Evolutionary conservation across 2,329 filamentous ascomycete species (phyloP).

Genomic region (Alternaria hordeiaustralica): DNA sequence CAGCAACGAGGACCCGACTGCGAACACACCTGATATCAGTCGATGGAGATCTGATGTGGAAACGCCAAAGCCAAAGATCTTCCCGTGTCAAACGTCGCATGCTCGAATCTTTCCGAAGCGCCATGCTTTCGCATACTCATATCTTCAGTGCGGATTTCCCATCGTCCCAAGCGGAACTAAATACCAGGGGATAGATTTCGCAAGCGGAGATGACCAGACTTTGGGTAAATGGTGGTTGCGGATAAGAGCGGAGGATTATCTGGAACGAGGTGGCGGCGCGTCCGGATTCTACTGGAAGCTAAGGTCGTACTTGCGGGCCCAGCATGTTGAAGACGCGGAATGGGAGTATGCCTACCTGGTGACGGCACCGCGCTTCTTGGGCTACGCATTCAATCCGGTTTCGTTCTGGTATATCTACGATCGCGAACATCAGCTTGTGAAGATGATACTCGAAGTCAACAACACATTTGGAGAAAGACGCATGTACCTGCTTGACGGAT

Average conservation of each 20-base stretch:
- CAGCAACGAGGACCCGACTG: background rate
- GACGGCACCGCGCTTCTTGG: conserved; percentile 72
- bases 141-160: conserved; percentile 72
- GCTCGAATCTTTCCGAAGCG: conserved; percentile 70
- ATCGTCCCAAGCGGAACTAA: conserved; percentile 64
- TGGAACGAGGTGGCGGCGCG: conserved; percentile 60
- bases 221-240: conserved; percentile 62
- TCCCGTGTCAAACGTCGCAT: conserved; percentile 71
- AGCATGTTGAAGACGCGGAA: conserved; percentile 64
- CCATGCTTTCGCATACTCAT: conserved; percentile 73
- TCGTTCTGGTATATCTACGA: conserved; percentile 83
- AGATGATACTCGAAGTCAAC: conserved; percentile 76
- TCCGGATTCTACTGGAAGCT: conserved; percentile 70
- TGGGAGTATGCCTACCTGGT: conserved; percentile 75
- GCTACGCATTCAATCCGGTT: conserved; percentile 76
- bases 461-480: conserved; percentile 77
- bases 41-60: conserved; percentile 17
- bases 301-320: conserved; percentile 61
- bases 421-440: conserved; percentile 61
- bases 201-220: conserved; percentile 29
- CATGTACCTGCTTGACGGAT: conserved; percentile 65
- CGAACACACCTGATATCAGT: background rate
- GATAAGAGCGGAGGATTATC: conserved; percentile 66
- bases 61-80: conserved; percentile 54
- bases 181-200: conserved; percentile 18